Percentiles rank a stretch among this genome's conserved stretches.
These are phyloP conservation scores for Luzula sylvatica DNA, from an alignment of 176 grass and related monocot species.

Conservation along the genomic window DNA sequence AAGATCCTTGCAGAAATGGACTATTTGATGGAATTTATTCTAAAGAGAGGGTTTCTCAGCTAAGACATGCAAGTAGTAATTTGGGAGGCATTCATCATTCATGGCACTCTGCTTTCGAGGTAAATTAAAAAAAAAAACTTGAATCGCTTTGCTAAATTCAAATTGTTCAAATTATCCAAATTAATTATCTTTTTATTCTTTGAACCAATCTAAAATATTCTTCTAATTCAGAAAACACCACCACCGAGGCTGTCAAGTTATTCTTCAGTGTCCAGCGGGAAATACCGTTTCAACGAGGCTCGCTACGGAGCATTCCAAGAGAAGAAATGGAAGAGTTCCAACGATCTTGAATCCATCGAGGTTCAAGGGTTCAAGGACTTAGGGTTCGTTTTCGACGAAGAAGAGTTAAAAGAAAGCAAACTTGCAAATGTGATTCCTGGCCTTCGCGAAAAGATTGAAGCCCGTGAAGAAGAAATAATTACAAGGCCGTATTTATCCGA, in stretches of 20 bases:
- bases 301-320: conserved; percentile 23
- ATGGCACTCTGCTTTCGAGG: conserved; percentile 23
- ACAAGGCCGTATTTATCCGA: conserved; percentile 54
- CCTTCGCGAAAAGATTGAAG: conserved; percentile 29
- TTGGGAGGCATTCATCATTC: conserved; percentile 13
- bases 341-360: conserved; percentile 70
- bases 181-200: neutral
- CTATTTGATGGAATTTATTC: neutral
- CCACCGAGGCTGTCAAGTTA: neutral
- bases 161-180: too few relatives aligned
- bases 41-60: neutral
- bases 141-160: neutral
- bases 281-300: neutral
- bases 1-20: conserved; percentile 23
- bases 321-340: conserved; percentile 57
- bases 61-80: conserved; percentile 3
- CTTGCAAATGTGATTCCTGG: conserved; percentile 55
- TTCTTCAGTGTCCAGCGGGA: conserved; percentile 3
- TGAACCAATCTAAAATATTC: neutral
- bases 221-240: neutral
- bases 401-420: conserved; percentile 31
- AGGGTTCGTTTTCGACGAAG: conserved; percentile 76
- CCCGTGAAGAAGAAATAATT: neutral
- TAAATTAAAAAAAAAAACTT: conserved; percentile 1
- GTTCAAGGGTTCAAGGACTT: conserved; percentile 88